Evolutionary conservation across 345 rosid genomes (phyloP).

Genomic region (Pugionium cornutum): DNA sequence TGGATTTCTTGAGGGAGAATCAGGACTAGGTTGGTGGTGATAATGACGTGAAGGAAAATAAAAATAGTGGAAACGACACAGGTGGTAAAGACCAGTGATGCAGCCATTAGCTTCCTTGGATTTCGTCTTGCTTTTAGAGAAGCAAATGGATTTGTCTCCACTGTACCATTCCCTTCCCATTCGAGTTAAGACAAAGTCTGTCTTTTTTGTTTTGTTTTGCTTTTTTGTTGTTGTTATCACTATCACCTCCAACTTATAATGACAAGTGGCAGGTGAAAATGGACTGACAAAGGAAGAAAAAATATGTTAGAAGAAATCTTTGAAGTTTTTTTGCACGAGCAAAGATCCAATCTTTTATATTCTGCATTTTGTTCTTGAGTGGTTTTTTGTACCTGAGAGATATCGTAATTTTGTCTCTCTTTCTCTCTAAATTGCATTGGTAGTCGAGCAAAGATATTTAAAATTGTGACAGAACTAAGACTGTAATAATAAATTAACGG

Average conservation of each 20-base stretch:
- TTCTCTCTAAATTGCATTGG: constrained; percentile 1
- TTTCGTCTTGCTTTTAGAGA: neutral
- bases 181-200: no score
- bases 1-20: constrained; percentile 31
- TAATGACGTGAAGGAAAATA: constrained; percentile 49
- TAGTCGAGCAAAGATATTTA: constrained; percentile 20
- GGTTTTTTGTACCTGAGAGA: neutral
- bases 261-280: no score
- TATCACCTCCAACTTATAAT: neutral
- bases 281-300: no score
- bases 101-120: constrained; percentile 45
- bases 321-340: no score
- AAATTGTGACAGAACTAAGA: constrained; percentile 16
- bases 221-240: no score
- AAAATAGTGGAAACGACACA: constrained; percentile 69
- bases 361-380: neutral
- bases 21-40: constrained; percentile 25
- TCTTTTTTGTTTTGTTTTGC: no score
- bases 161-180: constrained; percentile 63
- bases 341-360: no score
- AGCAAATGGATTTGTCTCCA: constrained; percentile 33
- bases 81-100: constrained; percentile 72
- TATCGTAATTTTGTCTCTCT: neutral
- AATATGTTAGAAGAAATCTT: no score
- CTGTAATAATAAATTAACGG: constrained; percentile 17